Evolutionary conservation across 2,329 filamentous ascomycete genomes (phyloP).

Genomic region (Aureobasidium musti): DNA sequence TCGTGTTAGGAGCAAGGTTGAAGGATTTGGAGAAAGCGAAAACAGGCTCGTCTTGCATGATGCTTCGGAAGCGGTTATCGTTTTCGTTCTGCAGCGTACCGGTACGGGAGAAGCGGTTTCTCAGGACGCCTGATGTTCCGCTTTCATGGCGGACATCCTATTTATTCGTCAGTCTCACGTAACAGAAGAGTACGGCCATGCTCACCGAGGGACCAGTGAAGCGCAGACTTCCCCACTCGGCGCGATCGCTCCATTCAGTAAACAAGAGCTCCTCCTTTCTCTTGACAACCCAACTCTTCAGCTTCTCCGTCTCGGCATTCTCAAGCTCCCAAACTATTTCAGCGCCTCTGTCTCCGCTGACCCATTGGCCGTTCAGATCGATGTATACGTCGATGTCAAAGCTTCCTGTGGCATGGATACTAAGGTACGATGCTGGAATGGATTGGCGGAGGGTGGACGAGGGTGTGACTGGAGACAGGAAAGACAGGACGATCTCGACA

Average conservation of each 20-base stretch:
- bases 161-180: constrained; percentile 38
- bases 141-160: constrained; percentile 66
- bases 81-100: constrained; percentile 61
- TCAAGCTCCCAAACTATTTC: constrained; percentile 69
- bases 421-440: constrained; percentile 79
- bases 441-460: constrained; percentile 78
- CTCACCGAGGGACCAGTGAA: constrained; percentile 65
- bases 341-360: constrained; percentile 71
- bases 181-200: constrained; percentile 48
- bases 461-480: constrained; percentile 77
- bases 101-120: constrained; percentile 68
- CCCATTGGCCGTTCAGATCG: constrained; percentile 66
- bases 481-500: constrained; percentile 62
- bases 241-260: constrained; percentile 70
- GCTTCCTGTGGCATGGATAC: constrained; percentile 66
- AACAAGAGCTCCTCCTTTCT: constrained; percentile 66
- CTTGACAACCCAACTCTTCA: constrained; percentile 68
- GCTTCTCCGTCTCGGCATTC: constrained; percentile 41
- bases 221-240: constrained; percentile 81
- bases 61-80: constrained; percentile 55
- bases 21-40: constrained; percentile 53
- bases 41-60: constrained; percentile 54
- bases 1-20: constrained; percentile 51
- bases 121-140: constrained; percentile 66
- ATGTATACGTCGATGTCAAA: constrained; percentile 55